Evolutionary conservation across 257 asterid genomes (phyloP), one percentile per base, ranked within the genome.

Genomic region (Przewalskia tangutica): DNA sequence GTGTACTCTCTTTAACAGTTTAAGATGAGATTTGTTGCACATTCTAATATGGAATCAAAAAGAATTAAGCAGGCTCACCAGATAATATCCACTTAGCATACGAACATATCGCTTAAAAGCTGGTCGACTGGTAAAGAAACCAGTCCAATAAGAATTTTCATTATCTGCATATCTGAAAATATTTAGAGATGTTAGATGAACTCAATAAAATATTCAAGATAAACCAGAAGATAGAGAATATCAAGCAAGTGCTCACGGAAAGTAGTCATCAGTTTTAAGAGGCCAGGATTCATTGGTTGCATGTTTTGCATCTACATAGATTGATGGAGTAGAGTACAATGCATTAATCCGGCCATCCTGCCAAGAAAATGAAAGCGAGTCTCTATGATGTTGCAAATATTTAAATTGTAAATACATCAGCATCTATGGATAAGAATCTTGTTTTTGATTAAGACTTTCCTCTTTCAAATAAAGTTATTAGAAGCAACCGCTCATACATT

Each of bases 281-380:
- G 97, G 97, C 97, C 97, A 94, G 5, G 93, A 51, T 68, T 85
- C 88, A 44, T 86, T 84, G 46, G 91, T 86, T 17, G 92, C 93
- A 80, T 88, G 85, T 85, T 94, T 93, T 48, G 97, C 95, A 86
- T 94, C 97, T 7, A 91, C 89, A 83, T 94, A 94, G 81, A 91
- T 67, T 46, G 97, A 93, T 67, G 97, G 98, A 6, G 98, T 93
- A 77, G 98, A 94, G 87, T 94, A 94, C 81, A 94, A 86, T 44
- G 93, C 97, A 89, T 94, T 93, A 75, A 93, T 89, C 82, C 91
- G 90, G 38, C 98, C 98, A 84, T 93, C 97, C 98, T 94, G 94
- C 81, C 79, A 81, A 38, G 60, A n/a, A 48, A 46, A 14, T 42
- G 40, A 58, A 40, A 40, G 42, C 71, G 9, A 56, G 44, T 13